These are phyloP conservation scores for Arabis alpina DNA, from an alignment of 345 rosid genomes.

Conservation along the genomic window DNA sequence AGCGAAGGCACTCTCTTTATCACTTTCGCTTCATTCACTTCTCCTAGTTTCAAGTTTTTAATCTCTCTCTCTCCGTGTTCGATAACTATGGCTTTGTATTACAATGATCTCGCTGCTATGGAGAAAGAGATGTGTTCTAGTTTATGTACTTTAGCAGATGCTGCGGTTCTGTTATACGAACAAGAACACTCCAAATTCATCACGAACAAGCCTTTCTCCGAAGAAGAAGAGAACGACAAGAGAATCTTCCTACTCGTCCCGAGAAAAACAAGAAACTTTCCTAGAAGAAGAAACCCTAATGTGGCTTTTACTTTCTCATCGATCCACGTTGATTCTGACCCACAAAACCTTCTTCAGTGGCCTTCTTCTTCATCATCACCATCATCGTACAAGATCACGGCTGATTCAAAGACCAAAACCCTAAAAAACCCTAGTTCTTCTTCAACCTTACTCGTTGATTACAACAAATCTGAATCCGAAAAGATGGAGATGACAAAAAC, in stretches of 20 bases:
- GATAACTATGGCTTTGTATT: neutral
- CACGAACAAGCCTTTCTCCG: neutral
- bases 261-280: neutral
- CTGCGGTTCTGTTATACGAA: neutral
- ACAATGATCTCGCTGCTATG: neutral
- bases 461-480: neutral
- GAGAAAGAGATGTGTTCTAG: constrained; percentile 1
- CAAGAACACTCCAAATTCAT: neutral
- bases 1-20: too few species aligned
- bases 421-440: neutral
- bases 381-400: neutral
- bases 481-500: neutral
- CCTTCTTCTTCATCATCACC: neutral
- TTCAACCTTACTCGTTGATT: neutral
- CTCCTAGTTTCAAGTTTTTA: too few species aligned
- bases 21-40: too few species aligned
- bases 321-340: neutral
- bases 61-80: too few species aligned
- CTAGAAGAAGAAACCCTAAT: neutral
- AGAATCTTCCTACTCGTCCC: neutral
- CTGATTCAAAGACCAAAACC: neutral
- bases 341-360: neutral
- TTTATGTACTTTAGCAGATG: constrained; percentile 18
- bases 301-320: constrained; percentile 6
- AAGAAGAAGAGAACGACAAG: neutral